Evolutionary conservation across 768 basidiomycete genomes (phyloP), one percentile per base, ranked within the genome.

Genomic region (Pleurotus salmoneostramineus): DNA sequence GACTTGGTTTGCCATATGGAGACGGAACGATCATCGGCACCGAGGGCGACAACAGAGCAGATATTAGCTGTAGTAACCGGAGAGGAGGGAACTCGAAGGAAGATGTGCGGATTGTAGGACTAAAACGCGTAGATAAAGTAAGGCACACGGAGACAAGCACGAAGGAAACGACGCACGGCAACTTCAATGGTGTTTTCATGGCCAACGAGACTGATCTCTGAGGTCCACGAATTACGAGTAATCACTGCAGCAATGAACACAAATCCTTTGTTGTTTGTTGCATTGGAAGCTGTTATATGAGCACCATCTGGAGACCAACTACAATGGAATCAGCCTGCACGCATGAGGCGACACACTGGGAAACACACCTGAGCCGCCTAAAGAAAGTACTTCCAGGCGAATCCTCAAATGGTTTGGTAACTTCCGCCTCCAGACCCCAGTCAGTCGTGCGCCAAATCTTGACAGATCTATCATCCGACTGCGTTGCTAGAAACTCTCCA

Each of bases 281-380:
- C 94, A 66, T 98, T 98, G 1, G 96, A 96, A 1, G 95, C 93
- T 3, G 95, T 97, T 59, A 99, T 93, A 68, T 97, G 94, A 2
- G 96, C 92, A n/a, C 97, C 97, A 66, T 98, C 97, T 2, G 97
- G 97, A 0, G 95, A 98, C 97, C 97, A 99, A 64, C 95, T 97
- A 60, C 5, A 61, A 8, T 33, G n/a, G n/a, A 37, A 56, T 47
- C 48, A 45, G 32, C 7, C 27, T 50, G 42, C 8, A 27, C 37
- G 21, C 51, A 21, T 10, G 50, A 12, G 40, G 33, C 15, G 8
- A 54, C 14, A 43, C 27, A 33, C 34, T 50, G 14, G 17, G 57
- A 0, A 11, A 68, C 79, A 4, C 63, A 81, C 83, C 68, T 68
- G 83, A 84, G 59, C 82, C 84, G 35, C 76, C 77, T 2, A 68